Conservation (phyloP, 352 stramenopile species). For the Phytophthora kernoviae region DNA sequence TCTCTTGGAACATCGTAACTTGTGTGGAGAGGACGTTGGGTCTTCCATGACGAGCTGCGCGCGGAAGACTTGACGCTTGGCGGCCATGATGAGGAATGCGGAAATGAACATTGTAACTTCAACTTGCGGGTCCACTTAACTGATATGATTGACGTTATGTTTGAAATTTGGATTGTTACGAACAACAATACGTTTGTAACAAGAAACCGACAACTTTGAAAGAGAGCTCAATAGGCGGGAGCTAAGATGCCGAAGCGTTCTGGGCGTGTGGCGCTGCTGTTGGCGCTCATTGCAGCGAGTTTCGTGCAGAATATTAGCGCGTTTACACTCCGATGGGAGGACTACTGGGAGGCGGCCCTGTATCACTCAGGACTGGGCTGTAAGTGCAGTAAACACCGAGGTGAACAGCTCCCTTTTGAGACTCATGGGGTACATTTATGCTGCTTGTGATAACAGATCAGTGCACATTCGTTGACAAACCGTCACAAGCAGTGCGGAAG, state of each 20-base stretch:
- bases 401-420: not conserved
- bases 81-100: constrained; percentile 12
- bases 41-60: constrained; percentile 41
- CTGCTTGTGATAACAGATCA: constrained; percentile 46
- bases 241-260: constrained; percentile 7
- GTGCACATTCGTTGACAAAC: constrained; percentile 74
- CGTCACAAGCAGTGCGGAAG: constrained; percentile 53
- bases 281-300: constrained; percentile 17
- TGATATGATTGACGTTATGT: not conserved
- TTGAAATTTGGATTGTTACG: not conserved
- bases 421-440: constrained; percentile 8
- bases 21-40: constrained; percentile 2
- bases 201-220: constrained; percentile 9
- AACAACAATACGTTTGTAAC: not conserved
- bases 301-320: constrained; percentile 8
- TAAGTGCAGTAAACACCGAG: constrained; percentile 32
- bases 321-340: constrained; percentile 28
- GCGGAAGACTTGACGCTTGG: constrained; percentile 20
- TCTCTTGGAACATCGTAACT: constrained; percentile 39
- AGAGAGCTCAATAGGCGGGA: not conserved
- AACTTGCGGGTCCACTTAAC: constrained; percentile 9
- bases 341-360: constrained; percentile 46
- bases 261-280: constrained; percentile 14
- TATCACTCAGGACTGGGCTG: constrained; percentile 58
- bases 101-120: constrained; percentile 15